These are phyloP conservation scores for Ascochyta lentis DNA, from an alignment of 2,329 filamentous ascomycete genomes.

Conservation along the genomic window DNA sequence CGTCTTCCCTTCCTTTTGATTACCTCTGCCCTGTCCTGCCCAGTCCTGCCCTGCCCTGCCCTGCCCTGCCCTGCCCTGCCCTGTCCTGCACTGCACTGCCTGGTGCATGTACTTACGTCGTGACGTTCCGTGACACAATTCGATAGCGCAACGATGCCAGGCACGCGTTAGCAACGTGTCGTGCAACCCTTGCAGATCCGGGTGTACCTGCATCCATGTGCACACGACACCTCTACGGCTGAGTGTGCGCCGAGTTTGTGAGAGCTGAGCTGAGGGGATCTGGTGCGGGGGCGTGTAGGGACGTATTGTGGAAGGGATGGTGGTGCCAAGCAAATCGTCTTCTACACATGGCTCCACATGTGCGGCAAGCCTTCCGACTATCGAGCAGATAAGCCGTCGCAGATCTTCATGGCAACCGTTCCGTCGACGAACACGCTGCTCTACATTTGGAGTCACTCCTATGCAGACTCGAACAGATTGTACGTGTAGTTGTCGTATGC, in stretches of 20 bases:
- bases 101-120: not conserved
- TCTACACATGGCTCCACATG: no score
- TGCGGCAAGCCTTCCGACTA: not conserved
- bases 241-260: not conserved
- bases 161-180: not conserved
- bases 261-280: not conserved
- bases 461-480: not conserved
- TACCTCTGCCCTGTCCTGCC: no score
- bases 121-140: conserved; percentile 12
- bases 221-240: not conserved
- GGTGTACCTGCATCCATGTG: conserved; percentile 10
- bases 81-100: no score
- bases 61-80: no score
- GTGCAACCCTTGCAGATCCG: conserved; percentile 9
- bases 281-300: no score
- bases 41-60: no score
- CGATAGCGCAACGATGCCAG: conserved; percentile 8
- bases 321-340: no score
- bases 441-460: no score
- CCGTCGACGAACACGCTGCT: no score
- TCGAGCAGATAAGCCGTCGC: not conserved
- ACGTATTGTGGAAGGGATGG: not conserved
- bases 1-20: not conserved
- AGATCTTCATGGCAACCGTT: no score
- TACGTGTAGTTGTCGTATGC: conserved; percentile 29